These are phyloP conservation scores for Silene uniflora DNA, from an alignment of 148 eudicot species.

Conservation along the genomic window DNA sequence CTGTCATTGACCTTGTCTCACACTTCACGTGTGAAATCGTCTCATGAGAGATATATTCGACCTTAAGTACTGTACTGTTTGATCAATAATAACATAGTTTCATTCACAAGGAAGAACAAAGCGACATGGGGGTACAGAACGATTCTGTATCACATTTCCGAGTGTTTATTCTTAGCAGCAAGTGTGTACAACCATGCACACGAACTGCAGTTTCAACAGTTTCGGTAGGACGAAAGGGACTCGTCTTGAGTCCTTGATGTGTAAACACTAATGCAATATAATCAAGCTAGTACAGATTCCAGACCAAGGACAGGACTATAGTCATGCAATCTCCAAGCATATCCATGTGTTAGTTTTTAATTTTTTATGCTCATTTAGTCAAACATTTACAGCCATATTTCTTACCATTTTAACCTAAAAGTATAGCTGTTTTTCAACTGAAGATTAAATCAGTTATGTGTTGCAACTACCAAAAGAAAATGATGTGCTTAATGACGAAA, in stretches of 20 bases:
- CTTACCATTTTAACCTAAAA: background rate
- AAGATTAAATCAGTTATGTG: background rate
- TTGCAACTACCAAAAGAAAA: conserved; percentile 10
- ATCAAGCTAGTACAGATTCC: background rate
- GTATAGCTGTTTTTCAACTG: background rate
- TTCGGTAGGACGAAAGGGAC: conserved; percentile 3
- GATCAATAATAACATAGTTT: background rate
- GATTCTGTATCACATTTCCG: background rate
- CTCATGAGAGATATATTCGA: no score
- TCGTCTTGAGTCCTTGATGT: background rate
- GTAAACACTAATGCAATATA: conserved; percentile 5
- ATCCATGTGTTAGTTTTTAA: conserved; percentile 14
- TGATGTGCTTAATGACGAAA: background rate
- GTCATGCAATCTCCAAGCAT: conserved; percentile 4
- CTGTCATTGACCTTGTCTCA: no score
- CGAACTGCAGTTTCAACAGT: conserved; percentile 4
- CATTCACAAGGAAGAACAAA: conserved; percentile 4
- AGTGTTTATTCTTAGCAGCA: background rate
- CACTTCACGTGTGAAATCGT: background rate
- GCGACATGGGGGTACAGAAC: background rate
- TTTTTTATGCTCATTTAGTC: conserved; percentile 3
- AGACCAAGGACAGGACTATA: conserved; percentile 11
- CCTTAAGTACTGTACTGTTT: background rate
- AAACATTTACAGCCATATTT: background rate
- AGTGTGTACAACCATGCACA: background rate